Percentiles rank a stretch among this genome's conserved stretches.
Evolutionary conservation across 345 rosid species (phyloP).

Genomic region (Euphorbia lathyris): DNA sequence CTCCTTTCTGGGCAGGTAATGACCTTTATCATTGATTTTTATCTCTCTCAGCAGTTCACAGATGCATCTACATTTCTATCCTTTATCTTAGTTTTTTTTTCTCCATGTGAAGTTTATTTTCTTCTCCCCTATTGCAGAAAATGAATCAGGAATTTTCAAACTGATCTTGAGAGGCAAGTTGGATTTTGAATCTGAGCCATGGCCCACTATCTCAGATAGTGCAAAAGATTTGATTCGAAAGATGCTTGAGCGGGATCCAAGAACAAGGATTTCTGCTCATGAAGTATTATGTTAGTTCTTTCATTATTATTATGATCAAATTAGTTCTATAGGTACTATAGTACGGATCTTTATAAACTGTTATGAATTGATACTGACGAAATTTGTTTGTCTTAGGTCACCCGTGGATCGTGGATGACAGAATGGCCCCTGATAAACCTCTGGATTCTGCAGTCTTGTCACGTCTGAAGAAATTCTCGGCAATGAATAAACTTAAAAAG

Average conservation of each 20-base stretch:
- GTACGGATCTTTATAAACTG: neutral
- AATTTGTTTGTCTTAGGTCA: slow-evolving; percentile 53
- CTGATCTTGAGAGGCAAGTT: slow-evolving; percentile 82
- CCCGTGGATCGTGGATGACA: slow-evolving; percentile 94
- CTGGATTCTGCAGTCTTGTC: slow-evolving; percentile 93
- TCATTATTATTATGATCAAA: slow-evolving; percentile 5
- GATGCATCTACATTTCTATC: neutral
- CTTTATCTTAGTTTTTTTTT: slow-evolving; percentile 1
- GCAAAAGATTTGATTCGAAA: slow-evolving; percentile 79
- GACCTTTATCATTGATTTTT: neutral
- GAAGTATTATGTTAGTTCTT: slow-evolving; percentile 73
- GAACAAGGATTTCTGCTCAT: slow-evolving; percentile 75
- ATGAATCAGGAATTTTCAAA: slow-evolving; percentile 94
- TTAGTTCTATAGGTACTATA: neutral
- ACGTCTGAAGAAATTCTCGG: slow-evolving; percentile 89
- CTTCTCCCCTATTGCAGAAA: slow-evolving; percentile 48
- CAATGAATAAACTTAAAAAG: slow-evolving; percentile 95
- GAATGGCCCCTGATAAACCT: slow-evolving; percentile 85
- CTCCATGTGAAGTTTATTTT: neutral
- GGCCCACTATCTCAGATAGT: slow-evolving; percentile 88
- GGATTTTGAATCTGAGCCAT: slow-evolving; percentile 86
- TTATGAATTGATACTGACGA: slow-evolving; percentile 2
- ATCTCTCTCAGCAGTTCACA: slow-evolving; percentile 1
- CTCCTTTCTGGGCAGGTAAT: slow-evolving; percentile 95
- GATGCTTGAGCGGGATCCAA: slow-evolving; percentile 94